Base-by-base conservation (phyloP, 495 filamentous ascomycete genomes). In the Evernia prunastri region DNA sequence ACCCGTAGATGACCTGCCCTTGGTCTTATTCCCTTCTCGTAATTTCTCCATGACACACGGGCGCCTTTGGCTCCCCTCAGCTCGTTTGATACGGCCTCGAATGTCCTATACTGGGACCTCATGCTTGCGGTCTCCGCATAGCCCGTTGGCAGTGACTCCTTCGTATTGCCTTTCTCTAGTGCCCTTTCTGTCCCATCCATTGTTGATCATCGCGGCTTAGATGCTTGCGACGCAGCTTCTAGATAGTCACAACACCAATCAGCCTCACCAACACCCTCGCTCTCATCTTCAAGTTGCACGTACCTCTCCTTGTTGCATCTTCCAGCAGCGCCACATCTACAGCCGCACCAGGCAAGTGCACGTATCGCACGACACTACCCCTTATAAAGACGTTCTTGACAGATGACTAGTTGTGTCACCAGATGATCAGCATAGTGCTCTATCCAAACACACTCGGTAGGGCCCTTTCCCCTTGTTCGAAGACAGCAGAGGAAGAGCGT, bases 311-410 rank as follows among this genome's bases (percentile, higher is more conserved):
- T 59, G 92, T 96, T 29, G 92, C 92, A 84, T 99, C 94, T 81
- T 97, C 94, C 71, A 99, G 76, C 68, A 99, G 75, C 36, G 88
- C 88, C 17, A 91, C 88, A 73, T 98, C 94, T 31, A 98, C 92
- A 49, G 89, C 88, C 36, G 79, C 84, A n/a, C 86, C 84, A 0
- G 94, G 95, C 62, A 98, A 77, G 73, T 97, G 89, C 63, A 98
- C 92, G 72, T 97, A 98, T 65, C 94, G 84, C 63, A 98, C 94
- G 36, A 97, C 94, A 61, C 91, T 96, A 10, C 94, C 94, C 69
- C 94, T 84, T 71, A 97, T 97, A 73, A 98, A 98, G 74, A 97
- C 91, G 72, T 96, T 97, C 79, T 95, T 96, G 63, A 96, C 91
- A n/a, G 92, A 94, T 39, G 84, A 87, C 84, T 86, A 61, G 25